A percentile compares a stretch with the other conserved stretches of the same genome.
Conservation (phyloP, 208 protist species). For the Borovskyia barvae region DNA sequence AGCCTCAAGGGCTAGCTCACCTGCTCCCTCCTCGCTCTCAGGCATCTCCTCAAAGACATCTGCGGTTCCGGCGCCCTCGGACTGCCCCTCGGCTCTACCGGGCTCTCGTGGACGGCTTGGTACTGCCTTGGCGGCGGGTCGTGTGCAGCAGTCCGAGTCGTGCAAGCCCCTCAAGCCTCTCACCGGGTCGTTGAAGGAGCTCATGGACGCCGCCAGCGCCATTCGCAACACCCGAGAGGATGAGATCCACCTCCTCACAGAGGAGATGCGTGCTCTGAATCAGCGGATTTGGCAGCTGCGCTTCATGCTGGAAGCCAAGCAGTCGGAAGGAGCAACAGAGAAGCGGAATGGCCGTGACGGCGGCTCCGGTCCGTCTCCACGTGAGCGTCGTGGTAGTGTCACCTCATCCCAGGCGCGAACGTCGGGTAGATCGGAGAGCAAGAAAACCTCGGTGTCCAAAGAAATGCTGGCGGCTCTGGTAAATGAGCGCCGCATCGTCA, state of each 20-base stretch:
- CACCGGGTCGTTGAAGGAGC: constrained; percentile 31
- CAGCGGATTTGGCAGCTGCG: constrained; percentile 80
- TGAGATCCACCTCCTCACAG: constrained; percentile 71
- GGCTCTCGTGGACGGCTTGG: constrained; percentile 15
- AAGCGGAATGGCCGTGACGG: neutral
- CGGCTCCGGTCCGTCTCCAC: neutral
- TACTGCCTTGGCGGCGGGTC: constrained; percentile 16
- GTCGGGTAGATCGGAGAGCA: neutral
- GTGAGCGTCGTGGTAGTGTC: neutral
- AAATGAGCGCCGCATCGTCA: constrained; percentile 38
- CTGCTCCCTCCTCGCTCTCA: neutral
- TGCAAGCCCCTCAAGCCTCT: constrained; percentile 7
- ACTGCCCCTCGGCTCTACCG: neutral
- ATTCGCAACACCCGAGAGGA: constrained; percentile 64
- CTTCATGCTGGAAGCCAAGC: constrained; percentile 26
- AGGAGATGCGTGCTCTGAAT: constrained; percentile 68
- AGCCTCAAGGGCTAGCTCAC: neutral
- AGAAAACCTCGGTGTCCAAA: constrained; percentile 8
- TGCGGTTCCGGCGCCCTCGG: too few relatives aligned
- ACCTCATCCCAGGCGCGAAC: neutral
- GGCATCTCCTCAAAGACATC: neutral
- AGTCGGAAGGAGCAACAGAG: neutral
- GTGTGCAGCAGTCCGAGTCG: constrained; percentile 7
- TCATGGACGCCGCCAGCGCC: constrained; percentile 59
- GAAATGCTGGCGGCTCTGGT: constrained; percentile 30